Evolutionary conservation across 2,329 filamentous ascomycete species (phyloP).

Genomic region (Fusarium vanettenii): DNA sequence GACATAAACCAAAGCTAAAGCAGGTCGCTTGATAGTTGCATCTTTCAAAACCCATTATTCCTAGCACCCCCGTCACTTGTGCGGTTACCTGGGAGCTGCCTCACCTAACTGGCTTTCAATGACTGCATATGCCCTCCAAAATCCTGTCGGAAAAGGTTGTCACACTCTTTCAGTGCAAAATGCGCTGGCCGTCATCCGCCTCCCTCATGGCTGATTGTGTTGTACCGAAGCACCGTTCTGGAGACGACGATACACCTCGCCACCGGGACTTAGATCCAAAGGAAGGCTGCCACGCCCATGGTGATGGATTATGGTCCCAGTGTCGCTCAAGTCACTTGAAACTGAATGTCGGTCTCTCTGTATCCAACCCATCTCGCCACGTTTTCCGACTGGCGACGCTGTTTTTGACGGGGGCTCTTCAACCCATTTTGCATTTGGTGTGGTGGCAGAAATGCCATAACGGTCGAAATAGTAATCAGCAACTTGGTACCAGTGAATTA

Average conservation of each 20-base stretch:
- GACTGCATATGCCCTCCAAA: neutral
- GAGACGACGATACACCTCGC: neutral
- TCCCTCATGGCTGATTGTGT: neutral
- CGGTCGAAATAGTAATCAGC: slow-evolving; percentile 39
- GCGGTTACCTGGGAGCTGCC: neutral
- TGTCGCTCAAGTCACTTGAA: neutral
- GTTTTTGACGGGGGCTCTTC: slow-evolving; percentile 13
- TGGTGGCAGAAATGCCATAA: slow-evolving; percentile 15
- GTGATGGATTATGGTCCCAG: neutral
- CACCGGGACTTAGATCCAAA: neutral
- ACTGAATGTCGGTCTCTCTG: neutral
- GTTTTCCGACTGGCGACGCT: neutral
- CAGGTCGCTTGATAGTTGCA: neutral
- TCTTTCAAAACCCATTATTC: neutral
- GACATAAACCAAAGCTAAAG: neutral
- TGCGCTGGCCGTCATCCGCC: neutral
- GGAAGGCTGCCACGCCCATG: neutral
- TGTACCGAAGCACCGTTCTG: neutral
- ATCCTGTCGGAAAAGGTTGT: neutral
- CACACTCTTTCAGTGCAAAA: neutral
- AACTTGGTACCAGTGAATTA: slow-evolving; percentile 44
- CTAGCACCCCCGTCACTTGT: neutral
- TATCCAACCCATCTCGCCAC: too few species aligned
- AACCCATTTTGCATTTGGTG: slow-evolving; percentile 45
- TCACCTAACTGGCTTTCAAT: neutral